Base-by-base conservation (phyloP, 257 asterid species). In the Nicotiana noctiflora region DNA sequence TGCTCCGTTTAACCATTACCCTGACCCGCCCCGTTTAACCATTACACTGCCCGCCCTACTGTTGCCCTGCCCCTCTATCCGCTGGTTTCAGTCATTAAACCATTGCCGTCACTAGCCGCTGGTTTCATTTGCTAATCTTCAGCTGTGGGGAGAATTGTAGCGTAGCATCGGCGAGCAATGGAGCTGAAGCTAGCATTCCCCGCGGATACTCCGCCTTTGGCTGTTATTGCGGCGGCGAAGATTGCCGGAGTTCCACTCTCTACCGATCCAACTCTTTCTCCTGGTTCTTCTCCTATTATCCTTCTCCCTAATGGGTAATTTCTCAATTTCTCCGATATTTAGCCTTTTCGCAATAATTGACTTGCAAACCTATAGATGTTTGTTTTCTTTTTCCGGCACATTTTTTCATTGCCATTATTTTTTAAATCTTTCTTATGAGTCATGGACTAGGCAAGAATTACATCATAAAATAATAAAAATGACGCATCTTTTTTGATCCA, bases 211-310 rank as follows among this genome's bases (percentile, higher is more conserved):
- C 98, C 93, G 11, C 99, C 98, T 1, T 87, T 93, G 74, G 87
- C 91, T 44, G 91, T 81, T 77, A 85, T 95, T 75, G 94, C 89
- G 65, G 97, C 98, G 34, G 97, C 98, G n/a, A 85, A 88, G 83
- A 89, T 92, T 56, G 85, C 87, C 60, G 93, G 89, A 2, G 11
- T 93, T 65, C 49, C 93, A 29, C 68, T 93, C 40, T 23, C 83
- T 77, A 14, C 87, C 17, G 89, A 84, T 37, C 82, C 93, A 27
- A 65, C 88, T 40, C 91, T 89, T 4, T 1, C 86, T 56, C 10
- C 97, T 4, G 96, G 84, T 78, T 93, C 95, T 25, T 79, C 89
- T 29, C 97, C 97, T 40, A 10, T 81, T 27, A 90, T 95, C 15
- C 82, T 78, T 77, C 79, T 90, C 10, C 76, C 86, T 46, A 60